Conservation (phyloP, 1,284 basidiomycete species). For the Apiotrichum brassicae region DNA sequence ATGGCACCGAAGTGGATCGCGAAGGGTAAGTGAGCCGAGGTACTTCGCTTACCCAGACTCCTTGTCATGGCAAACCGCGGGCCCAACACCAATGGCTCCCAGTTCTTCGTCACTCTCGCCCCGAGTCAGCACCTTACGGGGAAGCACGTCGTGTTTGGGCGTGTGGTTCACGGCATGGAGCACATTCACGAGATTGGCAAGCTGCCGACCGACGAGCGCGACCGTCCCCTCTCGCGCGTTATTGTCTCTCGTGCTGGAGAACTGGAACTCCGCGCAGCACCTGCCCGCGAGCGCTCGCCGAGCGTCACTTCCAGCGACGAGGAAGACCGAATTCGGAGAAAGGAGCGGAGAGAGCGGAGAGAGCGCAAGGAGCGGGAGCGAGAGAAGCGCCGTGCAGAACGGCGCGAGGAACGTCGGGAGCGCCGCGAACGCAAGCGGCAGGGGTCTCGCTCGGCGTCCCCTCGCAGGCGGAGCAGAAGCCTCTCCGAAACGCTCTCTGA, state of each 20-base stretch:
- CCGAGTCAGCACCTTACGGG: conserved; percentile 47
- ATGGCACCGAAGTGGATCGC: conserved; percentile 41
- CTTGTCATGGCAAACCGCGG: conserved; percentile 61
- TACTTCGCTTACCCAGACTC: conserved; percentile 23
- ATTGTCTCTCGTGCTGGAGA: conserved; percentile 77
- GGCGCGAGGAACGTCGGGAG: conserved; percentile 12
- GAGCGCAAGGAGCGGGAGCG: conserved; percentile 12
- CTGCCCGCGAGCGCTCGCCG: conserved; percentile 15
- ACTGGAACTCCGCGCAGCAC: conserved; percentile 59
- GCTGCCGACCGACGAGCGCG: conserved; percentile 45
- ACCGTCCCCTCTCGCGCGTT: conserved; percentile 63
- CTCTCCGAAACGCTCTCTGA: conserved; percentile 38
- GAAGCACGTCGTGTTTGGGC: conserved; percentile 50
- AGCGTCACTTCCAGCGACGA: background rate
- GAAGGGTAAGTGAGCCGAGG: conserved; percentile 32
- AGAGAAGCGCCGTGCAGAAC: conserved; percentile 8
- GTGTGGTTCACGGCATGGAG: conserved; percentile 49
- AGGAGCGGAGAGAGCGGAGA: conserved; percentile 17
- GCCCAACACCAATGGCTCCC: conserved; percentile 54
- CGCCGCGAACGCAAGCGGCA: conserved; percentile 11
- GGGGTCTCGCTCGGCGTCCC: conserved; percentile 5
- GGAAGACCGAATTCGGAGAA: conserved; percentile 16
- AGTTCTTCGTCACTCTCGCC: conserved; percentile 48
- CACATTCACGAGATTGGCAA: conserved; percentile 49
- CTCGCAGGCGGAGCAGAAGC: background rate